Evolutionary conservation across 768 basidiomycete genomes (phyloP).

Genomic region (Hypholoma sublateritium): DNA sequence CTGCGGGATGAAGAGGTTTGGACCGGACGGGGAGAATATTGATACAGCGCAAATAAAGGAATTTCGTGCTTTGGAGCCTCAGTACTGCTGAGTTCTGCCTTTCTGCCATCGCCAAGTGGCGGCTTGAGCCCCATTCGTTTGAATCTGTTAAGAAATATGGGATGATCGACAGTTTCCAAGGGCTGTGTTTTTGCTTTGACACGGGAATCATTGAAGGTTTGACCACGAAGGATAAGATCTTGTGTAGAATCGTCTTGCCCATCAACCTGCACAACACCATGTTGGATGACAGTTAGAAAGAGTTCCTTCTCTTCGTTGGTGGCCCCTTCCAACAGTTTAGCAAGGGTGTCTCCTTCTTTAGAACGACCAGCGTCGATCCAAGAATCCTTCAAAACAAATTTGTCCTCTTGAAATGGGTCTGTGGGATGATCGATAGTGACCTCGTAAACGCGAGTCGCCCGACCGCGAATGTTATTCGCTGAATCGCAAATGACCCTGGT

Average conservation of each 20-base stretch:
- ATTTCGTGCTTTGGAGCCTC: too few species aligned
- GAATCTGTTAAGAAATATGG: too few species aligned
- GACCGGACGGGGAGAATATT: too few species aligned
- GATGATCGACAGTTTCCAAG: not conserved
- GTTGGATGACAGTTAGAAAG: not conserved
- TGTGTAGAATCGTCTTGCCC: not conserved
- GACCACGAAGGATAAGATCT: not conserved
- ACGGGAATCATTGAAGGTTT: not conserved
- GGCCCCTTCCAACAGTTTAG: not conserved
- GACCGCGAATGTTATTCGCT: not conserved
- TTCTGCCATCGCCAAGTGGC: too few species aligned
- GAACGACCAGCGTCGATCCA: not conserved
- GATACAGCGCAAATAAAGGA: too few species aligned
- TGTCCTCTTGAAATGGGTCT: not conserved
- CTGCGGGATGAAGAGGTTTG: too few species aligned
- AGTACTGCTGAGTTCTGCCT: too few species aligned
- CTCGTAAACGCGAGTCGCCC: not conserved
- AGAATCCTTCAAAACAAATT: not conserved
- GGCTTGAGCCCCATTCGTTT: too few species aligned
- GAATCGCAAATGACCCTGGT: not conserved
- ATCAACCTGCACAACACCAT: slow-evolving; percentile 1
- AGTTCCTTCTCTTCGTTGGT: not conserved
- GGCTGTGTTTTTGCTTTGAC: not conserved
- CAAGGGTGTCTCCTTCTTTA: not conserved
- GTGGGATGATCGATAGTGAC: not conserved